These are phyloP conservation scores for Aspergillus neoniger DNA, from an alignment of 2,329 filamentous ascomycete species.

Conservation along the genomic window DNA sequence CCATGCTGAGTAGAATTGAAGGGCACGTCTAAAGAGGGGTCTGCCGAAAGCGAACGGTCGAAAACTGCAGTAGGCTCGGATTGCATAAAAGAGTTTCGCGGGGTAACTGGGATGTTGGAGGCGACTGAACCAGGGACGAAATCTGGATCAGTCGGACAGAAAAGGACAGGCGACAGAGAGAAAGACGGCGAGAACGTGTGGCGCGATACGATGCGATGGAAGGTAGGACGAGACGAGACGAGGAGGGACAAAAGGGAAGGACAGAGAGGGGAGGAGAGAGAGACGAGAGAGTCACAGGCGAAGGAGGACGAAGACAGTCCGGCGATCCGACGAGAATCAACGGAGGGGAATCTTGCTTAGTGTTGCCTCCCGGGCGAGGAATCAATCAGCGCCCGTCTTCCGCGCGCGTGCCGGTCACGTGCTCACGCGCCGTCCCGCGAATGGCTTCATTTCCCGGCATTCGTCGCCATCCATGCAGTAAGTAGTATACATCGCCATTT, in stretches of 20 bases:
- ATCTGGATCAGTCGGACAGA: constrained; percentile 53
- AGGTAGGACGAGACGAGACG: constrained; percentile 9
- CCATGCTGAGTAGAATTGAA: constrained; percentile 60
- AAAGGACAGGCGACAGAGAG: not conserved
- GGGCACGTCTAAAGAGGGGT: constrained; percentile 39
- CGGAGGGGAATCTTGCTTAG: constrained; percentile 6
- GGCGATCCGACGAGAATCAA: constrained; percentile 8
- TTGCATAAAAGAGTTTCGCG: constrained; percentile 63
- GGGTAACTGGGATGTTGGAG: constrained; percentile 31
- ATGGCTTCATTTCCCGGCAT: not conserved
- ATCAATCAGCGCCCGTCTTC: constrained; percentile 6
- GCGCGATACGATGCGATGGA: not conserved
- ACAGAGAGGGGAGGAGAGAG: not conserved
- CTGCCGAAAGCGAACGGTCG: constrained; percentile 47
- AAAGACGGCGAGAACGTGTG: constrained; percentile 11
- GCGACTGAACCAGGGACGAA: constrained; percentile 57
- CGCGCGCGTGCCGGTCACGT: constrained; percentile 23
- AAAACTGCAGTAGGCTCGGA: constrained; percentile 57
- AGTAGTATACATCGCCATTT: not conserved
- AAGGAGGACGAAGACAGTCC: constrained; percentile 11
- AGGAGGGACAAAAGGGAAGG: not conserved
- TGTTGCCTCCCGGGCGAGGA: not conserved
- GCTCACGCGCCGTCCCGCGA: constrained; percentile 24
- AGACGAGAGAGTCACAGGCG: constrained; percentile 7
- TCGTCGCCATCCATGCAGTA: not conserved